A percentile compares a stretch with the other conserved stretches of the same genome.
These are phyloP conservation scores for Penicillium thymicola DNA, from an alignment of 2,329 filamentous ascomycete species.

Conservation along the genomic window DNA sequence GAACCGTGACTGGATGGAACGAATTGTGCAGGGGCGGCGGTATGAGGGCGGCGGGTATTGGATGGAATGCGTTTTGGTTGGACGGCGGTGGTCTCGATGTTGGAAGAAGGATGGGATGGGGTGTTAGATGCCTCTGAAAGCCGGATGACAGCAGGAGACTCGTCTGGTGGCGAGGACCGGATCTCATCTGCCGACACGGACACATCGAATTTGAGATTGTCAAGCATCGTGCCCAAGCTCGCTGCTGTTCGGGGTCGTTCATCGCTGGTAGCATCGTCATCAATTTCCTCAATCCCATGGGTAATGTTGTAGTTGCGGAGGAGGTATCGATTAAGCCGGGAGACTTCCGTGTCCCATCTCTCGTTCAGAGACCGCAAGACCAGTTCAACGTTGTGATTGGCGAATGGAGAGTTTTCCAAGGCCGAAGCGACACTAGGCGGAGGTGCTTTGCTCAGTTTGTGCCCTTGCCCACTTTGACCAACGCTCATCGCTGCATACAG, in stretches of 20 bases:
- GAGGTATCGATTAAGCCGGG: constrained; percentile 44
- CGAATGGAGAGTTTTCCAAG: constrained; percentile 24
- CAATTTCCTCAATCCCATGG: constrained; percentile 31
- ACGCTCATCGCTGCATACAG: constrained; percentile 41
- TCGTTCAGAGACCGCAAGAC: constrained; percentile 42
- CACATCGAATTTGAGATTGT: constrained; percentile 37
- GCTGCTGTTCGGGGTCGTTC: constrained; percentile 38
- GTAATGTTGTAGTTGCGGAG: constrained; percentile 45
- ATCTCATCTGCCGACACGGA: constrained; percentile 31
- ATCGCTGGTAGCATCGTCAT: constrained; percentile 36
- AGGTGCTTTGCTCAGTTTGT: constrained; percentile 34
- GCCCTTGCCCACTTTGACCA: constrained; percentile 27
- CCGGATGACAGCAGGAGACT: constrained; percentile 10
- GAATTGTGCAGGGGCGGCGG: constrained; percentile 24
- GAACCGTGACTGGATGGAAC: constrained; percentile 24
- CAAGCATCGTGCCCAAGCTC: constrained; percentile 39
- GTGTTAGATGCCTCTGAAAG: constrained; percentile 18
- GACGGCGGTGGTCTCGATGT: constrained; percentile 8
- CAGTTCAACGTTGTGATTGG: constrained; percentile 40
- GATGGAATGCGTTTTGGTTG: constrained; percentile 20
- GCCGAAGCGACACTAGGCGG: constrained; percentile 20
- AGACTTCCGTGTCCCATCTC: constrained; percentile 47
- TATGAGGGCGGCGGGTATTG: constrained; percentile 25
- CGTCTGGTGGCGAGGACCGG: constrained; percentile 19
- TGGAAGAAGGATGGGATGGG: constrained; percentile 6